phyloP scores from a whole-genome alignment of 805 yeast species.

The Saccharomycopsis sp. region DNA sequence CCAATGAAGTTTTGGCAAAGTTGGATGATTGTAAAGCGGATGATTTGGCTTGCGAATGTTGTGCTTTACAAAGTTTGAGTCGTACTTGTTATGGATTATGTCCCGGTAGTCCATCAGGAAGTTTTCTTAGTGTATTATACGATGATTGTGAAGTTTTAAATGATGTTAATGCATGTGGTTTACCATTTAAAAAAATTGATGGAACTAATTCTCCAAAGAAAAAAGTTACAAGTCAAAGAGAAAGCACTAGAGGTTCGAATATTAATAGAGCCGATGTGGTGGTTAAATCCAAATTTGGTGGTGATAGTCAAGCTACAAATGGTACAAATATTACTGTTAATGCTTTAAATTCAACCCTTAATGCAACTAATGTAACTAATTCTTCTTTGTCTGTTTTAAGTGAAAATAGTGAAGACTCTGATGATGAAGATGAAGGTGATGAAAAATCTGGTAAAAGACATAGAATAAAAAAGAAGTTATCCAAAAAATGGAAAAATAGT shows the following conservation, averaged over 20 bases:
- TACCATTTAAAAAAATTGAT: slow-evolving; percentile 38
- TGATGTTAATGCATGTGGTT: slow-evolving; percentile 40
- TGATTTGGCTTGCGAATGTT: slow-evolving; percentile 47
- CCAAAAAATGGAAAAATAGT: neutral
- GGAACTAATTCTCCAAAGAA: neutral
- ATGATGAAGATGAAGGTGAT: neutral
- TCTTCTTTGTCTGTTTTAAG: no score
- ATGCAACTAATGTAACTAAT: no score
- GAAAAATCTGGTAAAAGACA: neutral
- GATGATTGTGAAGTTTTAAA: slow-evolving; percentile 36
- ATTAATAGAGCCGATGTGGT: slow-evolving; percentile 2
- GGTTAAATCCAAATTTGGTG: slow-evolving; percentile 7
- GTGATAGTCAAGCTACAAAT: neutral
- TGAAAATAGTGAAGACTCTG: neutral
- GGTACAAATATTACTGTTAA: neutral
- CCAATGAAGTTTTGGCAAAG: slow-evolving; percentile 34
- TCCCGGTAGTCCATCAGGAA: slow-evolving; percentile 36
- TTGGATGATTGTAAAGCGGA: slow-evolving; percentile 42
- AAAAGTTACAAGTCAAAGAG: neutral
- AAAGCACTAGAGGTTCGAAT: neutral
- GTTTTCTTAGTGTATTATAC: slow-evolving; percentile 34
- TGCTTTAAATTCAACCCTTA: neutral
- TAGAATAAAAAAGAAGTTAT: neutral
- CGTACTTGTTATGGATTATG: slow-evolving; percentile 38
- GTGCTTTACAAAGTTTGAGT: slow-evolving; percentile 41